Base-by-base conservation (phyloP, 2,329 filamentous ascomycete species). In the Aspergillus sp. region DNA sequence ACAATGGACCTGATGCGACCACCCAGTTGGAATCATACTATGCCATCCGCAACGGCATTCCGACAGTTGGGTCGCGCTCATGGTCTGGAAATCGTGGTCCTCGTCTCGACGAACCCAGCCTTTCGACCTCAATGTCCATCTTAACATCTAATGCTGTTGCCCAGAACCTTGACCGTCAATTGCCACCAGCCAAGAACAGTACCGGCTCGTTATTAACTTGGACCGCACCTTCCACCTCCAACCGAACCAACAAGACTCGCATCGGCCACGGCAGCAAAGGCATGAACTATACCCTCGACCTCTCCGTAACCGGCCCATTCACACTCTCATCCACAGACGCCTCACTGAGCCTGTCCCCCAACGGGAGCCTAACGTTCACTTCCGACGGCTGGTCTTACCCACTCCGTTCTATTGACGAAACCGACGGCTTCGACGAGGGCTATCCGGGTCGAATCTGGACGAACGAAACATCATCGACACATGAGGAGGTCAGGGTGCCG, bases 11-110 rank as follows among this genome's bases (percentile, higher is more conserved):
- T 0, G 84, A 84, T 60, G 78, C 82, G 3, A 78, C 79, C 0
- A 80, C 80, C 0, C 81, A 81, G 58, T 76, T 80, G 1, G 83
- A 85, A 65, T 77, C 80, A 0, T 85, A 82, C 61, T 83, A 83
- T 60, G 75, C 81, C 1, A 81, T 82, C 70, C 74, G 78, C 2
- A 61, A 80, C n/a, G 80, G 80, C 0, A 77, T 85, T 18, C 81
- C 83, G 0, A 79, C 81, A 0, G 71, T 85, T 14, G 82, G 75
- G 0, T 80, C 84, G 58, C 83, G 83, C 64, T 79, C 83, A 59
- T 85, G 83, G 82, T 78, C 80, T 14, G 82, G 83, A 0, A 75
- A 75, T n/a, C 69, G 82, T 5, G 74, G 77, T 0, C 71, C 75
- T 6, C 58, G 67, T 1, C 72, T 82, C 20, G 80, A 82, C 60